Evolutionary conservation across 768 basidiomycete species (phyloP), one percentile per base, ranked within the genome.

Genomic region (Kwoniella sp.): DNA sequence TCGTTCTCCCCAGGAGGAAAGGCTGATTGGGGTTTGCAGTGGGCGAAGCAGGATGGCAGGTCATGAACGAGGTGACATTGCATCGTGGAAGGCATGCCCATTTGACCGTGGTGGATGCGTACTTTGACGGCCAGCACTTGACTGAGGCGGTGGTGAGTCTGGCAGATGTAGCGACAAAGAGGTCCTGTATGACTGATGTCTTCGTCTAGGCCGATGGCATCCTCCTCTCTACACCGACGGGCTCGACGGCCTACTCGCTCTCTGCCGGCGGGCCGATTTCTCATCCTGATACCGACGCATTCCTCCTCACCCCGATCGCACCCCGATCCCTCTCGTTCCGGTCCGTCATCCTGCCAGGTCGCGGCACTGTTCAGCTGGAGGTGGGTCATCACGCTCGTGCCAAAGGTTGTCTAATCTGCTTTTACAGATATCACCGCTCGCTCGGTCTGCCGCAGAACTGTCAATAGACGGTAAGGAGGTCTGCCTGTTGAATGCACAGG

Each of bases 191-290:
- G 41, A 48, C 53, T 51, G 22, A 25, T 66, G 15, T 12, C 27
- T 7, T 19, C 14, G 11, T 27, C 17, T 26, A 92, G 90, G 89
- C 89, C 29, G 91, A 95, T 63, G 91, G 92, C 31, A 77, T 95
- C 53, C 90, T 95, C 50, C 83, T 96, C 47, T 90, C 90, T 6
- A 96, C 92, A 1, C 92, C 92, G 19, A 96, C 92, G 2, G 92
- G 92, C 5, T 95, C 91, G 19, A 95, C 92, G 3, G 92, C 92
- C 14, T 95, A 96, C 74, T 95, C 91, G 0, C 79, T 96, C 20
- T 93, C 90, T 3, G 88, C 91, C 0, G 92, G 92, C 28, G 92
- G 92, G 22, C 92, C 92, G 3, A 95, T 96, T 60, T 89, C 95
- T 0, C 92, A 95, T 58, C 92, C 92, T 2, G 88, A 88, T 2